phyloP scores from a whole-genome alignment of 495 filamentous ascomycete genomes.

The Hypomontagnella submonticulosa region DNA sequence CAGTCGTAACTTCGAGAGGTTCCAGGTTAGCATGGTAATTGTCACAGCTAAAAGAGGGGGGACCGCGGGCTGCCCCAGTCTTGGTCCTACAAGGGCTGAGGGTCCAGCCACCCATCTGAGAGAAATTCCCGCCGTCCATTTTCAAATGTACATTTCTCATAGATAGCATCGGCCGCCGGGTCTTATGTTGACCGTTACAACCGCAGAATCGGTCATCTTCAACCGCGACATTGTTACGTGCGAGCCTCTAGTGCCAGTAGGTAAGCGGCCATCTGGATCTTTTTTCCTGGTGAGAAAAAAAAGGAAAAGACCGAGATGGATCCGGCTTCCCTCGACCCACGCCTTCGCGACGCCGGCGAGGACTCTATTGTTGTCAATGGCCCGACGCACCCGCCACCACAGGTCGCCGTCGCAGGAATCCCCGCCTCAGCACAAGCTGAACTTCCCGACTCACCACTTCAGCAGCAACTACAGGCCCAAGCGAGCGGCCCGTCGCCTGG shows the following conservation, averaged over 20 bases:
- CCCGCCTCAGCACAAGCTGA: constrained; percentile 10
- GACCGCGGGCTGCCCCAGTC: constrained; percentile 15
- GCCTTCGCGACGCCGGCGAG: constrained; percentile 43
- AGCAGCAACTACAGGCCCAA: constrained; percentile 31
- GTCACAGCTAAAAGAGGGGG: constrained; percentile 6
- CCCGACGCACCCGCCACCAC: constrained; percentile 16
- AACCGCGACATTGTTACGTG: constrained; percentile 37
- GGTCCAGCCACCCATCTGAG: constrained; percentile 23
- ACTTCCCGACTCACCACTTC: constrained; percentile 32
- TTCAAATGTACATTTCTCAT: constrained; percentile 22
- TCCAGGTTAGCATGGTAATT: too few relatives aligned
- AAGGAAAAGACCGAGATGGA: constrained; percentile 37
- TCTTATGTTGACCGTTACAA: constrained; percentile 47
- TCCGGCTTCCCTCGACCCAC: constrained; percentile 44
- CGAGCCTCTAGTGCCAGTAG: constrained; percentile 33
- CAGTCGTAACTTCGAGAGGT: too few relatives aligned
- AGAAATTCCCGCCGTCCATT: constrained; percentile 19
- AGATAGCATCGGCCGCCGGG: constrained; percentile 39
- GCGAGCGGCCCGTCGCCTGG: constrained; percentile 30
- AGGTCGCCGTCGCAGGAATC: constrained; percentile 7
- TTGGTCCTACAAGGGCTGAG: constrained; percentile 6
- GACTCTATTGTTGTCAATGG: constrained; percentile 43
- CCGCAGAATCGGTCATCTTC: constrained; percentile 41
- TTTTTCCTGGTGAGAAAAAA: constrained; percentile 27
- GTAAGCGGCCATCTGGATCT: constrained; percentile 37